These are phyloP conservation scores for Chamaecyparis obtusa DNA, from an alignment of 75 land plant genomes.

Conservation along the genomic window DNA sequence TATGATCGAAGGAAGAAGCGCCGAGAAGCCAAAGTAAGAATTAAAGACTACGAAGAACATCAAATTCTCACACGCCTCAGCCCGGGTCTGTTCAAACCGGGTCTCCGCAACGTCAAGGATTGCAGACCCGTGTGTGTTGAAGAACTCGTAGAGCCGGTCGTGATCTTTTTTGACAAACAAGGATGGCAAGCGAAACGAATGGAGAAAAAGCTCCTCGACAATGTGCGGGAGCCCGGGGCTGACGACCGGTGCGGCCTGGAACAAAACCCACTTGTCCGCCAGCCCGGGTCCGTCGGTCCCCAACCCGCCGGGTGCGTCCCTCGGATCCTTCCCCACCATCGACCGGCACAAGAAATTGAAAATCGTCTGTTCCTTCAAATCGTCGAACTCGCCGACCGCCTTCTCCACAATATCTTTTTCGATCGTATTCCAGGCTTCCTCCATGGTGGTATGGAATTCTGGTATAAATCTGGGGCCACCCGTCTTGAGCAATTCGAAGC, in stretches of 20 bases:
- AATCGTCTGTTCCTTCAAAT: constrained; percentile 31
- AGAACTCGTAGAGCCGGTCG: constrained; percentile 46
- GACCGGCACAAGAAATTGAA: constrained; percentile 56
- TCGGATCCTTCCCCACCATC: constrained; percentile 56
- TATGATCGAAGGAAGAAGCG: constrained; percentile 27
- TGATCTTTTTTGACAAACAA: constrained; percentile 42
- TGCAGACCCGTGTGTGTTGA: constrained; percentile 24
- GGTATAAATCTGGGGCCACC: constrained; percentile 38
- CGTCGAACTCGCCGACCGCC: constrained; percentile 16
- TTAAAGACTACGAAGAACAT: constrained; percentile 42
- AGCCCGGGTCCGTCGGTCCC: constrained; percentile 30
- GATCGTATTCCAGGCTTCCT: constrained; percentile 30
- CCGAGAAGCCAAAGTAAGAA: constrained; percentile 28
- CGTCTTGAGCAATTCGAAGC: constrained; percentile 42
- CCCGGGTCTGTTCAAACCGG: constrained; percentile 40
- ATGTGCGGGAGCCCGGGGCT: constrained; percentile 32
- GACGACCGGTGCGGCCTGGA: constrained; percentile 44
- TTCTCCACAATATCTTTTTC: constrained; percentile 31
- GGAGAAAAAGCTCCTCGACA: constrained; percentile 59
- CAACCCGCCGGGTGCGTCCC: constrained; percentile 19
- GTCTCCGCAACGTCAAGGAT: constrained; percentile 26
- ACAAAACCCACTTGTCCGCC: constrained; percentile 50
- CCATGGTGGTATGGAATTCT: constrained; percentile 26
- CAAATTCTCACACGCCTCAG: constrained; percentile 54
- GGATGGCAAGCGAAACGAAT: constrained; percentile 56